phyloP scores from a whole-genome alignment of 768 basidiomycete genomes.

The Butyriboletus loyo region DNA sequence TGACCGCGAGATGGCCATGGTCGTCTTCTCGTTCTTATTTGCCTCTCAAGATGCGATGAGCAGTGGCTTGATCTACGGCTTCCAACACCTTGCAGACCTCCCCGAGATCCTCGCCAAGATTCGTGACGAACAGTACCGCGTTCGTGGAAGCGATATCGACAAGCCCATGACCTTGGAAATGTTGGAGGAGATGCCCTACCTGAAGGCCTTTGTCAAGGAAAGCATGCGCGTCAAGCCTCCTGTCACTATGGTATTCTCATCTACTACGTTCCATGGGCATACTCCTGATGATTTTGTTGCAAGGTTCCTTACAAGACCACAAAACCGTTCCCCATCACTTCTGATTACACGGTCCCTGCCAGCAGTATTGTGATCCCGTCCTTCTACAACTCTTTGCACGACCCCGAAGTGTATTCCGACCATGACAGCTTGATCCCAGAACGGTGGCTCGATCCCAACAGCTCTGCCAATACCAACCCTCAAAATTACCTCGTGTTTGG shows the following conservation, averaged over 20 bases:
- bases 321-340: constrained; percentile 87
- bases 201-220: constrained; percentile 92
- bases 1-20: constrained; percentile 95
- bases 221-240: constrained; percentile 89
- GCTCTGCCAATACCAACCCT: constrained; percentile 76
- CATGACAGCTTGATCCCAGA: constrained; percentile 84
- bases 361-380: constrained; percentile 94
- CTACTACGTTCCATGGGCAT: not conserved
- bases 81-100: constrained; percentile 94
- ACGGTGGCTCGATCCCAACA: constrained; percentile 86
- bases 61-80: constrained; percentile 90
- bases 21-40: constrained; percentile 94
- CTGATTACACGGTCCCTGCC: constrained; percentile 89
- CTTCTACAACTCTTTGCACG: constrained; percentile 91
- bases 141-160: constrained; percentile 75
- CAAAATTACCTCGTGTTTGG: constrained; percentile 97
- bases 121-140: constrained; percentile 82
- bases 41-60: constrained; percentile 99
- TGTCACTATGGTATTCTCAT: constrained; percentile 79
- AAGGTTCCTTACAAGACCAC: constrained; percentile 92
- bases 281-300: constrained; percentile 11
- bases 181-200: constrained; percentile 90
- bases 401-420: constrained; percentile 81
- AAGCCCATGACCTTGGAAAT: constrained; percentile 81
- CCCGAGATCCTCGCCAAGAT: constrained; percentile 88